These are phyloP conservation scores for Aureobasidium sp. DNA, from an alignment of 2,329 filamentous ascomycete species.

Conservation along the genomic window DNA sequence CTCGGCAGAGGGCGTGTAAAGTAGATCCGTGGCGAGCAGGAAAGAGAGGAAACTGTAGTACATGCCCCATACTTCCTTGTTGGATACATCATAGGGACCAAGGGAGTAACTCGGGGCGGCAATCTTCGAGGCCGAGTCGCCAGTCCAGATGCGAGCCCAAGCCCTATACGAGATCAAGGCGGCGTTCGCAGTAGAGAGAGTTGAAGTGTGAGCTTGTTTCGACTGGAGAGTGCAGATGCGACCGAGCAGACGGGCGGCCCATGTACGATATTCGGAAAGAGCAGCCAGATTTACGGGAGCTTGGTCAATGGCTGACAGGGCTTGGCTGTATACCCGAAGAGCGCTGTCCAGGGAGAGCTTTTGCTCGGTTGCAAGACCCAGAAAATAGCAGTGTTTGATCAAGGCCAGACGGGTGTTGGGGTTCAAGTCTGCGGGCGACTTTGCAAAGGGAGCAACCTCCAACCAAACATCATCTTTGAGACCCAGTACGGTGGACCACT, in stretches of 20 bases:
- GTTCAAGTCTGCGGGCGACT: neutral
- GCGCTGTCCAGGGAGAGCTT: conserved; percentile 19
- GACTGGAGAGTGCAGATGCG: conserved; percentile 65
- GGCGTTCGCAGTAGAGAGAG: conserved; percentile 24
- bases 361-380: conserved; percentile 23
- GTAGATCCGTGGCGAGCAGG: conserved; percentile 60
- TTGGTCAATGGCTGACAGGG: conserved; percentile 1
- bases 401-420: conserved; percentile 13
- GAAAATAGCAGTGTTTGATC: conserved; percentile 24
- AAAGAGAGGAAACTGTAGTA: conserved; percentile 75
- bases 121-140: neutral
- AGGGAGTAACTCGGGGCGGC: conserved; percentile 28
- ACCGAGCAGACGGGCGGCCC: conserved; percentile 70
- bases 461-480: conserved; percentile 12
- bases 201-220: conserved; percentile 39
- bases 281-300: conserved; percentile 1
- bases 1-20: conserved; percentile 35
- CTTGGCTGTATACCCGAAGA: conserved; percentile 1
- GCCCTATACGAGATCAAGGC: conserved; percentile 45
- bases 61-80: conserved; percentile 69
- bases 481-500: conserved; percentile 23
- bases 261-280: conserved; percentile 30
- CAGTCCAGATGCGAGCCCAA: conserved; percentile 59
- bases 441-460: neutral
- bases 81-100: conserved; percentile 34